These are phyloP conservation scores for Crithidia fasciculata DNA, from an alignment of 208 protist species.

Conservation along the genomic window DNA sequence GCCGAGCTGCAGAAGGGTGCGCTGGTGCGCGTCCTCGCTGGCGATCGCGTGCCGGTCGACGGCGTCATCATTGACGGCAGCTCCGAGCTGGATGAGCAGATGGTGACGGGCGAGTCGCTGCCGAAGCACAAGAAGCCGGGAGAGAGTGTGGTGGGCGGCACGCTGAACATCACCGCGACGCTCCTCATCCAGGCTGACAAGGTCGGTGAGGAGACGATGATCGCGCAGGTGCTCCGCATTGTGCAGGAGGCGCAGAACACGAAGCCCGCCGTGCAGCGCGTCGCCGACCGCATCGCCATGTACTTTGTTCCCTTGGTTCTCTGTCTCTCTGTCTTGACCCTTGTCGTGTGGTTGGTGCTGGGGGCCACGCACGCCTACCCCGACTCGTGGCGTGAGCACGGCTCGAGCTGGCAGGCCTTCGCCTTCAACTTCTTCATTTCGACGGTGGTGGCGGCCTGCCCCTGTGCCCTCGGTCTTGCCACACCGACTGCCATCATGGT, in stretches of 20 bases:
- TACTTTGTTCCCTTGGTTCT: conserved; percentile 96
- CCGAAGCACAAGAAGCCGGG: conserved; percentile 66
- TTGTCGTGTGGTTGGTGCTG: conserved; percentile 91
- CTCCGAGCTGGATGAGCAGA: conserved; percentile 93
- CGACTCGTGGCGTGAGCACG: conserved; percentile 47
- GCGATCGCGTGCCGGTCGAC: conserved; percentile 93
- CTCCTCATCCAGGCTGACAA: conserved; percentile 68
- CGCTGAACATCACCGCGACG: conserved; percentile 72
- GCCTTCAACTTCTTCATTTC: conserved; percentile 95
- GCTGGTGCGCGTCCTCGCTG: conserved; percentile 88
- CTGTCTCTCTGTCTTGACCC: conserved; percentile 82
- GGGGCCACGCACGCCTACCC: conserved; percentile 69
- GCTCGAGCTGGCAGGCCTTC: conserved; percentile 65
- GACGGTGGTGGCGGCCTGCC: conserved; percentile 96
- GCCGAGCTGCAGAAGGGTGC: conserved; percentile 46
- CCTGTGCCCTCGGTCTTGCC: conserved; percentile 96
- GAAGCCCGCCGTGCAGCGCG: conserved; percentile 95
- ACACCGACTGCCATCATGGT: conserved; percentile 98
- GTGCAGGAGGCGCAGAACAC: conserved; percentile 96
- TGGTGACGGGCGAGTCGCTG: conserved; percentile 95
- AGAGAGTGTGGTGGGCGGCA: conserved; percentile 74
- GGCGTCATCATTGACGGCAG: conserved; percentile 82
- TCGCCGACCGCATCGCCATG: conserved; percentile 90
- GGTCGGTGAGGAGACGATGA: conserved; percentile 87
- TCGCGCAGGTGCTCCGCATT: conserved; percentile 95